A percentile compares a stretch with the other conserved stretches of the same genome.
Conservation (phyloP, 73 alveolate species). For the Symbiodinium natans region DNA sequence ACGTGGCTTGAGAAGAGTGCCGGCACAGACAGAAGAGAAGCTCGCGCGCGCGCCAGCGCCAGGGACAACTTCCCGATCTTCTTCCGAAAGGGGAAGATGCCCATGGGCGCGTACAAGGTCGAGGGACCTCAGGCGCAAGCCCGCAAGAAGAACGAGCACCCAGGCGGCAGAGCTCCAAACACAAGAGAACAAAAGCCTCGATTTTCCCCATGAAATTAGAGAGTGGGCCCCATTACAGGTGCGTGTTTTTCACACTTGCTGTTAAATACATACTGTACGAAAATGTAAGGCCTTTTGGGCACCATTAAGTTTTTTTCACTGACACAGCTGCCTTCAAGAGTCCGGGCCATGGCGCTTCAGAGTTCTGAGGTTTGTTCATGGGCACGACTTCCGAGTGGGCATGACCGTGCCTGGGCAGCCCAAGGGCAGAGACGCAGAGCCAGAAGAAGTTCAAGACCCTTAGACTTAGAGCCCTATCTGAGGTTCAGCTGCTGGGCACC, state of each 20-base stretch:
- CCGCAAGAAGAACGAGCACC: constrained; percentile 82
- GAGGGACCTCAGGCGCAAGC: constrained; percentile 92
- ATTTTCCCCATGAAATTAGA: not conserved
- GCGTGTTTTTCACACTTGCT: too few relatives aligned
- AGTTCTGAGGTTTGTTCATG: constrained; percentile 48
- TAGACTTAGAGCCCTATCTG: too few relatives aligned
- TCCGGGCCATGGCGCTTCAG: not conserved
- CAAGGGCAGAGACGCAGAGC: too few relatives aligned
- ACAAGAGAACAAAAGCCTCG: not conserved
- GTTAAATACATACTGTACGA: too few relatives aligned
- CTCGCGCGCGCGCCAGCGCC: too few relatives aligned
- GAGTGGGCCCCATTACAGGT: too few relatives aligned
- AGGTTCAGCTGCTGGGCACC: constrained; percentile 81
- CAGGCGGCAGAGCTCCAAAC: not conserved
- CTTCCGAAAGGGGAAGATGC: constrained; percentile 92
- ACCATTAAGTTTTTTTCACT: too few relatives aligned
- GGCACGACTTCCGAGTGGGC: constrained; percentile 66
- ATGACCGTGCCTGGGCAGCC: constrained; percentile 19
- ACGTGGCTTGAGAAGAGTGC: too few relatives aligned
- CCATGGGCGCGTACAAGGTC: constrained; percentile 92
- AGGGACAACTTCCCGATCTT: constrained; percentile 94
- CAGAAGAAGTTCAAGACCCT: too few relatives aligned
- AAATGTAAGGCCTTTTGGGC: too few relatives aligned
- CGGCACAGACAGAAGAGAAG: too few relatives aligned
- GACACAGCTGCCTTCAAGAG: too few relatives aligned